phyloP scores from a whole-genome alignment of 371 early-diverging fungal genomes.

The Saksenaea oblongispora region DNA sequence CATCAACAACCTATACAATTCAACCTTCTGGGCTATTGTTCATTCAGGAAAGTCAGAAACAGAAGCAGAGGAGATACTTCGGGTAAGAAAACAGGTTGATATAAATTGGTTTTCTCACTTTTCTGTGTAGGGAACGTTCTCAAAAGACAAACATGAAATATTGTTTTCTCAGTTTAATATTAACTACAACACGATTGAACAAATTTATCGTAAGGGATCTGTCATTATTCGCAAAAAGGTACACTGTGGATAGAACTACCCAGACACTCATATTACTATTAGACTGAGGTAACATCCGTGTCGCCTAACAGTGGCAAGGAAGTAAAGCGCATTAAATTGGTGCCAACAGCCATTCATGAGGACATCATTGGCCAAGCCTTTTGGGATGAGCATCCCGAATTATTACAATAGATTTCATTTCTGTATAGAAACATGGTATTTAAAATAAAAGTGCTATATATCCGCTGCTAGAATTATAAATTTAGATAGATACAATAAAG shows the following conservation, averaged over 20 bases:
- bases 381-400: conserved; percentile 63
- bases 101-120: background rate
- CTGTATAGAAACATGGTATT: background rate
- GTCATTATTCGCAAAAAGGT: conserved; percentile 68
- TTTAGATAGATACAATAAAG: no score
- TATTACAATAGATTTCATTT: conserved; percentile 14
- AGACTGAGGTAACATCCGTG: conserved; percentile 38
- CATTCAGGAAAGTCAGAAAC: conserved; percentile 64
- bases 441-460: no score
- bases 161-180: conserved; percentile 80
- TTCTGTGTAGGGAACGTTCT: conserved; percentile 67
- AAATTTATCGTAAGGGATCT: conserved; percentile 86
- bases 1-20: conserved; percentile 91
- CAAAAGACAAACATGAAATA: conserved; percentile 90
- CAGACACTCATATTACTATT: background rate
- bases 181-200: conserved; percentile 86
- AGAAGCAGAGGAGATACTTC: conserved; percentile 68
- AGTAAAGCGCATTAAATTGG: conserved; percentile 34
- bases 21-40: conserved; percentile 92
- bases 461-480: no score
- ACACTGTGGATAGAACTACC: background rate
- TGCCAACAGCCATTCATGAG: conserved; percentile 62
- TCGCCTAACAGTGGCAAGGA: conserved; percentile 37
- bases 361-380: conserved; percentile 90
- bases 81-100: conserved; percentile 42